A percentile compares a stretch with the other conserved stretches of the same genome.
Conservation (phyloP, 129 eudicot genomes). For the Saposhnikovia divaricata region DNA sequence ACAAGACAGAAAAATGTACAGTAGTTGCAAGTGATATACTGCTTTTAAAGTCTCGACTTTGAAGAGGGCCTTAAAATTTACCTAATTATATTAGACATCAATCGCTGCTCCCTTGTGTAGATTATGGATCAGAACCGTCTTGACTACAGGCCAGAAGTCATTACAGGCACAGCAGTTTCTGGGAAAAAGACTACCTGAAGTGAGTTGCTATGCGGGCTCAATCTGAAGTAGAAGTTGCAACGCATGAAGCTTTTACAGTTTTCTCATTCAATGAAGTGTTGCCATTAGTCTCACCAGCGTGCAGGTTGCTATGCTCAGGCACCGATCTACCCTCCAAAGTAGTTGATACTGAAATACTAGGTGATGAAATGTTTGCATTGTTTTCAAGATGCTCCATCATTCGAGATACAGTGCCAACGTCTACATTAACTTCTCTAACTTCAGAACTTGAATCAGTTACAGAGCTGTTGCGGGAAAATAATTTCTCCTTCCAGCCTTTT, state of each 20-base stretch:
- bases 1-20: background rate
- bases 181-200: background rate
- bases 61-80: background rate
- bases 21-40: background rate
- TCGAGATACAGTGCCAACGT: conserved; percentile 49
- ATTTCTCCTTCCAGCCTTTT: conserved; percentile 86
- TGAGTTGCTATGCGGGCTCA: conserved; percentile 13
- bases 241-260: conserved; percentile 22
- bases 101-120: background rate
- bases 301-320: conserved; percentile 15
- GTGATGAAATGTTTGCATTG: conserved; percentile 21
- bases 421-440: conserved; percentile 46
- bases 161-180: background rate
- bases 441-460: conserved; percentile 42
- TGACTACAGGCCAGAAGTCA: background rate
- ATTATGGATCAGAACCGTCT: background rate
- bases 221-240: conserved; percentile 31
- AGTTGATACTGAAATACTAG: conserved; percentile 17
- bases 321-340: conserved; percentile 18
- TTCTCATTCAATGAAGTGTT: conserved; percentile 12
- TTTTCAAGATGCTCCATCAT: conserved; percentile 77
- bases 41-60: background rate
- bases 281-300: conserved; percentile 1
- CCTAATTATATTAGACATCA: background rate
- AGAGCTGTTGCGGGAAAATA: conserved; percentile 63